Percentiles rank a stretch among this genome's conserved stretches.
phyloP scores from a whole-genome alignment of 306 rosid species.

The Cucumis melo region DNA sequence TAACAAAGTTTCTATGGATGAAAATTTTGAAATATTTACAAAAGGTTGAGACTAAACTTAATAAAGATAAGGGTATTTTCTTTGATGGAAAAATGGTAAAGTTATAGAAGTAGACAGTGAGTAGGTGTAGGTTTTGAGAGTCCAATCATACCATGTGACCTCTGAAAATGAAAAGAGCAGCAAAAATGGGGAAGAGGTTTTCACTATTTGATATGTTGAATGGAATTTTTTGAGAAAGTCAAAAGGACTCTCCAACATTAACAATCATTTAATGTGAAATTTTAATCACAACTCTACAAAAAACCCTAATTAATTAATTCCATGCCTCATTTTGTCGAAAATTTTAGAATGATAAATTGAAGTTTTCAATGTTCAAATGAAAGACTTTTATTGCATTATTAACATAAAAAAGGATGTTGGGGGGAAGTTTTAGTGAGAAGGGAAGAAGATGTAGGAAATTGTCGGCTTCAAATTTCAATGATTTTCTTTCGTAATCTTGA shows the following conservation, averaged over 20 bases:
- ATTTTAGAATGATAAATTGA: too few relatives aligned
- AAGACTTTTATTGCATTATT: too few relatives aligned
- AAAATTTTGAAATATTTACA: too few relatives aligned
- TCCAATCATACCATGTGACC: constrained; percentile 2
- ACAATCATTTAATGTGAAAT: not conserved
- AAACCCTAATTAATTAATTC: not conserved
- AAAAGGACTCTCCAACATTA: not conserved
- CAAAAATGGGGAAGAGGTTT: not conserved
- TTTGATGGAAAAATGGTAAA: too few relatives aligned
- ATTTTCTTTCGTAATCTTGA: not conserved
- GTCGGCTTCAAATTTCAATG: not conserved
- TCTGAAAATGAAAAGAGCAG: not conserved
- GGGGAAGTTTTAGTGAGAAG: not conserved
- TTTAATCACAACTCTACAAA: not conserved
- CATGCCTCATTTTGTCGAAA: not conserved
- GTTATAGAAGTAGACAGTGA: not conserved
- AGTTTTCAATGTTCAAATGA: not conserved
- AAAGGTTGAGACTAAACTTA: too few relatives aligned
- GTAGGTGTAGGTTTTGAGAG: not conserved
- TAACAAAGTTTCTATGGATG: too few relatives aligned
- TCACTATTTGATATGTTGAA: not conserved
- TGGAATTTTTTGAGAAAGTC: not conserved
- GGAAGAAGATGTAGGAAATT: not conserved
- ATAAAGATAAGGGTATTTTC: too few relatives aligned
- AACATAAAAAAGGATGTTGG: not conserved